A percentile compares a stretch with the other conserved stretches of the same genome.
These are phyloP conservation scores for Cercis canadensis DNA, from an alignment of 306 rosid species.

Conservation along the genomic window DNA sequence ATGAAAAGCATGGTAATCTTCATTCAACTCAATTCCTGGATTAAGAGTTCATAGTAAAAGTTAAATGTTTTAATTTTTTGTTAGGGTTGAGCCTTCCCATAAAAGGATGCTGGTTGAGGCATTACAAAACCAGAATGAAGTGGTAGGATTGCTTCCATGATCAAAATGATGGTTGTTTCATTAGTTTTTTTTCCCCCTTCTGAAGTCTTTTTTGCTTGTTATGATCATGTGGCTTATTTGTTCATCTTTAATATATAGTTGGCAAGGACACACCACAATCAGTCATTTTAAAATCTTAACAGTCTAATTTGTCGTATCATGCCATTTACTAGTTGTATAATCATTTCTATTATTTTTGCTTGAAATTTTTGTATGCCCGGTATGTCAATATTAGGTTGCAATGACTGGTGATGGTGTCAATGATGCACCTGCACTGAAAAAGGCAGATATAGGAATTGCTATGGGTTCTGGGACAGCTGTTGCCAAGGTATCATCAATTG, in stretches of 20 bases:
- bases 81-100: conserved; percentile 98
- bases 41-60: conserved; percentile 11
- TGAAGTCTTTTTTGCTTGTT: conserved; percentile 13
- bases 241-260: conserved; percentile 19
- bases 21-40: conserved; percentile 14
- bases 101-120: conserved; percentile 98
- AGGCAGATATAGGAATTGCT: conserved; percentile 98
- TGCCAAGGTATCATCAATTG: conserved; percentile 73
- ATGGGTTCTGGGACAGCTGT: conserved; percentile 99
- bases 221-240: conserved; percentile 3
- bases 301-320: conserved; percentile 8
- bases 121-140: conserved; percentile 93
- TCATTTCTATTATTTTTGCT: conserved; percentile 5
- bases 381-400: conserved; percentile 72
- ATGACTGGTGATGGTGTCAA: conserved; percentile 99
- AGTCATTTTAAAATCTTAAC: too few species aligned
- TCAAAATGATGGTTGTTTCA: conserved; percentile 16
- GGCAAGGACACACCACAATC: too few species aligned
- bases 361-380: conserved; percentile 30
- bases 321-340: conserved; percentile 20
- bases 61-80: conserved; percentile 31
- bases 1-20: conserved; percentile 22
- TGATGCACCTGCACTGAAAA: conserved; percentile 97
- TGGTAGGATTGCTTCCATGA: conserved; percentile 61
- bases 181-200: neutral